Conservation (phyloP, 2,329 filamentous ascomycete species). For the Apiospora arundinis region DNA sequence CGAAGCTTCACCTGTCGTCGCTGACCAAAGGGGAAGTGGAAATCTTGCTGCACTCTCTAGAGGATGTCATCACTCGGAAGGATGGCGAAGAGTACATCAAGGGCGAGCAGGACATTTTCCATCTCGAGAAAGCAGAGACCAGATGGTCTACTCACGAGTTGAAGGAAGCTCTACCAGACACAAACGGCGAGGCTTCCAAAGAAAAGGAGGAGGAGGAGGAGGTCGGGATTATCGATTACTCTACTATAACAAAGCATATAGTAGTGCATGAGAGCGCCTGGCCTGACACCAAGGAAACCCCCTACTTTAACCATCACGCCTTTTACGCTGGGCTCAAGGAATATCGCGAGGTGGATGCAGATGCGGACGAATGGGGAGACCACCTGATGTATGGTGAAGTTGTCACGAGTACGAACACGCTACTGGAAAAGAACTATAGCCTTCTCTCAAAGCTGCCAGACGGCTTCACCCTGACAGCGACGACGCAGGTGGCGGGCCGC, state of each 20-base stretch:
- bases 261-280: constrained; percentile 72
- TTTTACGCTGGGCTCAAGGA: constrained; percentile 76
- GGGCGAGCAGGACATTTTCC: constrained; percentile 84
- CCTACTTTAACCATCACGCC: constrained; percentile 82
- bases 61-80: constrained; percentile 70
- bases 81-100: constrained; percentile 75
- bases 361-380: constrained; percentile 74
- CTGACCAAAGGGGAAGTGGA: constrained; percentile 67
- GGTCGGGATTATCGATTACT: constrained; percentile 73
- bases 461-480: constrained; percentile 88
- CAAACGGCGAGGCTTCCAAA: constrained; percentile 10
- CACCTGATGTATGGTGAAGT: constrained; percentile 88
- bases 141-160: constrained; percentile 64
- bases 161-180: constrained; percentile 54
- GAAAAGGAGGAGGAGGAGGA: constrained; percentile 53
- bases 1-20: constrained; percentile 81
- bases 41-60: constrained; percentile 69
- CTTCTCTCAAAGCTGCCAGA: constrained; percentile 78
- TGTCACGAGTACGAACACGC: constrained; percentile 90
- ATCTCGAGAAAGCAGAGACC: constrained; percentile 71
- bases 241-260: constrained; percentile 74
- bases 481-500: constrained; percentile 84
- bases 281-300: constrained; percentile 76
- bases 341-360: constrained; percentile 65
- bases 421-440: constrained; percentile 87